Conservation (phyloP, 78 protist species). For the Capsaspora owczarzaki region DNA sequence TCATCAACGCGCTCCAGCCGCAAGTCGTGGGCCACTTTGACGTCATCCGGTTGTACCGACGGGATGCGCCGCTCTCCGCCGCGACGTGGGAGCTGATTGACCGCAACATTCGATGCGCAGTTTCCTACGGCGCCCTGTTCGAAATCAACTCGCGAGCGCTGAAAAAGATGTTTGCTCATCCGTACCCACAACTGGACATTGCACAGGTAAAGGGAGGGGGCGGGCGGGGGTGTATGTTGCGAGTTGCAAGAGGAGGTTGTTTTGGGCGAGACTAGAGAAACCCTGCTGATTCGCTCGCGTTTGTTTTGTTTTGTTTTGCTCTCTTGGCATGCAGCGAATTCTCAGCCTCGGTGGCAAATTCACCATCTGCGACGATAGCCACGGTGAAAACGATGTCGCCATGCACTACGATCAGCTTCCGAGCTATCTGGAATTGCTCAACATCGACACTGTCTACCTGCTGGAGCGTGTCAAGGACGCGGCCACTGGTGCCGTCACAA, state of each 20-base stretch:
- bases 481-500: not conserved
- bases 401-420: not conserved
- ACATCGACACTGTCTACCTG: not conserved
- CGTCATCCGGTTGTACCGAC: not conserved
- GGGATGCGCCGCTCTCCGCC: not conserved
- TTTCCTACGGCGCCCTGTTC: not conserved
- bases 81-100: not conserved
- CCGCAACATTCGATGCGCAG: not conserved
- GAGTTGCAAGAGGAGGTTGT: not conserved
- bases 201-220: not conserved
- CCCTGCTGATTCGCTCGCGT: not conserved
- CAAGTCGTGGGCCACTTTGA: conserved; percentile 10
- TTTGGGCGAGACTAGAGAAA: not conserved
- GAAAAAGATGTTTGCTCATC: not conserved
- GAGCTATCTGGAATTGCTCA: not conserved
- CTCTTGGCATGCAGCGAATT: not conserved
- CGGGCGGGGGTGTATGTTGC: not conserved
- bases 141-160: conserved; percentile 8
- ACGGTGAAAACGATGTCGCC: not conserved
- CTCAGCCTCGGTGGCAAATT: not conserved
- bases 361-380: not conserved
- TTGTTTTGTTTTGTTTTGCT: not conserved
- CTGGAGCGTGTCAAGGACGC: not conserved
- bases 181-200: not conserved
- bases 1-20: not conserved